Evolutionary conservation across 1,284 basidiomycete genomes (phyloP), one percentile per base, ranked within the genome.

Genomic region (Tremellales sp.): DNA sequence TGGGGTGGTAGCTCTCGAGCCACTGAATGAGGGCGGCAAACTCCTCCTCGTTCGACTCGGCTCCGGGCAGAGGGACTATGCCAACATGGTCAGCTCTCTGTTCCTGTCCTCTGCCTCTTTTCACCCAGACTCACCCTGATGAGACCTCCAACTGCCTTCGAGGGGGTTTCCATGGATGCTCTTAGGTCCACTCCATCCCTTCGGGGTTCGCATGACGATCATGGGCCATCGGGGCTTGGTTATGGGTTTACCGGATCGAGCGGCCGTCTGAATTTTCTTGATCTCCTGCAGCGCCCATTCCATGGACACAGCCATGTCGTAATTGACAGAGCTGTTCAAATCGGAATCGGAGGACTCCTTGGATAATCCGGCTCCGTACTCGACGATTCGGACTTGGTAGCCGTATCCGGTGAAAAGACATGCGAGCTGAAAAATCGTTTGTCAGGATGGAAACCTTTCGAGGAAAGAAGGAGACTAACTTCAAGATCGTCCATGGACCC

Each of bases 401-500:
- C 88, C 87, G 63, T 89, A 88, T 3, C 86, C 86, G 27, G 61
- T 60, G 58, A 62, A 68, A 9, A 70, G 54, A 28, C 62, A 65
- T 8, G 58, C 65, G 34, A 69, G 55, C 65, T 58, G 36, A n/a
- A 3, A 25, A 33, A 43, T 14, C 37, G 47, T 27, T 3, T 18
- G 16, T 28, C 18, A 19, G 39, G 16, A 3, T 3, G 10, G 25
- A 13, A 13, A 6, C 28, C 3, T 35, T 12, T 21, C 21, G 18
- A 22, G 39, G 40, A n/a, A n/a, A n/a, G n/a, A 37, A 24, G 41
- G 46, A 43, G 24, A 50, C 61, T 76, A 18, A 90, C 70, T 63
- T 92, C 90, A 58, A 83, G 81, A 68, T 92, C 77, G 63, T 91
- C 88, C 86, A 92, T 90, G n/a, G 83, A 83, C 31, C 88, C 89